These are phyloP conservation scores for Stevia rebaudiana DNA, from an alignment of 140 eudicot genomes.

Conservation along the genomic window DNA sequence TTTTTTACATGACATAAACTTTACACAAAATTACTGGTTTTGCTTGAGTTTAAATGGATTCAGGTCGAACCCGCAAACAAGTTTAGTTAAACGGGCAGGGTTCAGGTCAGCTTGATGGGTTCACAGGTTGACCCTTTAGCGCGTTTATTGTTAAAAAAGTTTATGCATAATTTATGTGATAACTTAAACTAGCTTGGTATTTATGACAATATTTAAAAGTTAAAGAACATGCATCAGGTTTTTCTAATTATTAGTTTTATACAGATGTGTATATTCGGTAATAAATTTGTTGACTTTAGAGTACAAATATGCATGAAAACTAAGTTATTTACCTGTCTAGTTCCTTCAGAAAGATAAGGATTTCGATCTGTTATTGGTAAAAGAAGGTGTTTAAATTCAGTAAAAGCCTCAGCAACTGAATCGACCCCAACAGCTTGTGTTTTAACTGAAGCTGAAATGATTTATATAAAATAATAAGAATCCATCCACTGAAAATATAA, in stretches of 20 bases:
- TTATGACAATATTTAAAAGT: background rate
- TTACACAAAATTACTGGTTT: background rate
- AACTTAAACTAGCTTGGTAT: background rate
- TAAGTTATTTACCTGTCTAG: constrained; percentile 62
- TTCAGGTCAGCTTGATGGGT: background rate
- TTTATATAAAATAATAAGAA: background rate
- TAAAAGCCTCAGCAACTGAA: constrained; percentile 57
- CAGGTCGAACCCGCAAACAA: background rate
- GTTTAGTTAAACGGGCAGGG: background rate
- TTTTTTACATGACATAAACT: background rate
- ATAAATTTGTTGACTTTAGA: background rate
- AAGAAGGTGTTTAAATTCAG: constrained; percentile 85
- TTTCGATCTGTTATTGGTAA: constrained; percentile 86
- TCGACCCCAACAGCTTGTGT: constrained; percentile 56
- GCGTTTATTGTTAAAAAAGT: background rate
- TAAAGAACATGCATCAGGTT: background rate
- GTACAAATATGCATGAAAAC: background rate
- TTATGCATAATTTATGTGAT: background rate
- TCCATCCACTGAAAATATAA: background rate
- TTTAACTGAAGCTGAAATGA: constrained; percentile 48
- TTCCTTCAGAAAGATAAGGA: constrained; percentile 94
- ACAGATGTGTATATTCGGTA: background rate
- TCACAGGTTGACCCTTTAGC: background rate
- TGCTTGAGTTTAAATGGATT: background rate
- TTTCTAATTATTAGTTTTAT: background rate